Evolutionary conservation across 179 eudicot genomes (phyloP), one percentile per base, ranked within the genome.

Genomic region (Drosera spatulata): DNA sequence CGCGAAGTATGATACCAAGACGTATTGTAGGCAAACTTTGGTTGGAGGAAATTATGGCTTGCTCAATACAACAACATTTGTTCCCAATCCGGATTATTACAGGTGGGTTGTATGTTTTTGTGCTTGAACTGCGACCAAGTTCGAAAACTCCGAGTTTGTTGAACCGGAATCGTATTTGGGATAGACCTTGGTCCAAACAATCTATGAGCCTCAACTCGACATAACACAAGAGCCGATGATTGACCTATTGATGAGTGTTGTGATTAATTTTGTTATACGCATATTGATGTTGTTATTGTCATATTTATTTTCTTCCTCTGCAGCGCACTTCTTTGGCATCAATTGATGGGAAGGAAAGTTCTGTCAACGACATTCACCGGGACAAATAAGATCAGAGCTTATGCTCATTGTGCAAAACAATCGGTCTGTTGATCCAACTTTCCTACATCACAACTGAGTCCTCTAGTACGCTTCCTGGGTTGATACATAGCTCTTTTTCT

Each of bases 61-160:
- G 64, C 91, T 88, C 59, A 70, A 91, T 67, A 82, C 95, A 3
- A 79, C 84, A 12, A 88, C 91, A 39, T 91, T 85, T 63, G 83
- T 68, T 13, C 98, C 98, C 49, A 88, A 91, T 84, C 98, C 96
- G 13, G 98, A 91, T 66, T 91, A 91, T 74, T 91, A 91, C 77
- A 88, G 97, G 97, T 88, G 39, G 7, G 13, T 55, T 13, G 10
- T 22, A 22, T 22, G 33, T 22, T 22, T 22, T 22, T 22, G 33
- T 22, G 33, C 33, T 22, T 22, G 33, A 22, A 22, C 33, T 22
- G 33, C 33, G 33, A 22, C 33, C 33, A 22, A 22, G 33, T 22
- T 22, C 33, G 33, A 22, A 22, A 22, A 22, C 33, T 22, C 33
- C 33, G 33, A 22, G 33, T 22, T 22, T 22, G 33, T 22, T 22